Evolutionary conservation across 164 flowering plant genomes (phyloP).

Genomic region (Pachysandra terminalis): DNA sequence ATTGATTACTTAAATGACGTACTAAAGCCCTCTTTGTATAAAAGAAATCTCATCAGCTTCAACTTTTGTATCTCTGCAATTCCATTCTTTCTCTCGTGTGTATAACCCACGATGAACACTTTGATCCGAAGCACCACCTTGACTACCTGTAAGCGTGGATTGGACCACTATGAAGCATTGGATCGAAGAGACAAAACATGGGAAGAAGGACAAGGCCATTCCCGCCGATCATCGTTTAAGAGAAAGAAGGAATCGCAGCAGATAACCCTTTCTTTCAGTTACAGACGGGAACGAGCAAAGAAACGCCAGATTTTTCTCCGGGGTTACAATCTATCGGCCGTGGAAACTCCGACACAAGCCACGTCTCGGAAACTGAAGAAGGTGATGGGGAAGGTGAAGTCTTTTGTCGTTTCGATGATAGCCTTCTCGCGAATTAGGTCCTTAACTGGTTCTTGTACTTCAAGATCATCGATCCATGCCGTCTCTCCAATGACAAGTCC

Average conservation of each 20-base stretch:
- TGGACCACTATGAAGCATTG: conserved; percentile 18
- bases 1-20: no score
- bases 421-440: conserved; percentile 18
- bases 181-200: neutral
- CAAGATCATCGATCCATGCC: no score
- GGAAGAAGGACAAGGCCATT: neutral
- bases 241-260: conserved; percentile 9
- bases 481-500: no score
- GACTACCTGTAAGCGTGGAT: conserved; percentile 9
- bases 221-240: conserved; percentile 17
- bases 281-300: conserved; percentile 33
- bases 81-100: no score
- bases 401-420: conserved; percentile 11
- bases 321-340: conserved; percentile 32
- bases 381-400: conserved; percentile 21
- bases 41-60: no score
- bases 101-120: conserved; percentile 18
- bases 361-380: conserved; percentile 14
- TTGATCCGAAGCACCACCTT: conserved; percentile 21
- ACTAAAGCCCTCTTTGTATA: no score
- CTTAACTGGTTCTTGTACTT: conserved; percentile 2
- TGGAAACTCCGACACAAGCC: conserved; percentile 8
- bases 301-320: conserved; percentile 37
- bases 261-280: conserved; percentile 26
- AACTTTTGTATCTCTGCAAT: no score